Evolutionary conservation across 2,329 filamentous ascomycete species (phyloP).

Genomic region (Mariannaea sp.): DNA sequence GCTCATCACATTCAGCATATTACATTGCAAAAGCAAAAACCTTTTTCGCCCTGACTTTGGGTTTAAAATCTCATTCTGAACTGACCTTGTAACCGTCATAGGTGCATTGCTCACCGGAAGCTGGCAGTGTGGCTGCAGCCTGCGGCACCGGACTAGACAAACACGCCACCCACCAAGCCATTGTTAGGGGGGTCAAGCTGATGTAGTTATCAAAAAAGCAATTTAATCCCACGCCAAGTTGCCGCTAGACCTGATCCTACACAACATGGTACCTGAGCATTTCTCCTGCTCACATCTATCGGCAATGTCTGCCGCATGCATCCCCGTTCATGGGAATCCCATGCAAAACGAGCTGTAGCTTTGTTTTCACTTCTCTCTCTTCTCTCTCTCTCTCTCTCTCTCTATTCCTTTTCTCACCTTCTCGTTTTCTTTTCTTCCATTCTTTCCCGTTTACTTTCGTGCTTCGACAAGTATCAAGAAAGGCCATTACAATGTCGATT

Average conservation of each 20-base stretch:
- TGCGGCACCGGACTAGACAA: slow-evolving; percentile 1
- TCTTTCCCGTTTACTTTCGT: slow-evolving; percentile 3
- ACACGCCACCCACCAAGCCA: slow-evolving; percentile 12
- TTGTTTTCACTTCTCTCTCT: slow-evolving; percentile 5
- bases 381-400: neutral
- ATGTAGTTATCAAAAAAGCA: neutral
- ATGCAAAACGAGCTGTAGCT: slow-evolving; percentile 11
- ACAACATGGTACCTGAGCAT: neutral
- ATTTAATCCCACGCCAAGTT: neutral
- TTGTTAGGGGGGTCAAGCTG: neutral
- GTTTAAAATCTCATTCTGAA: too few relatives aligned
- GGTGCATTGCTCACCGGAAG: neutral
- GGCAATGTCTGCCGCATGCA: slow-evolving; percentile 3
- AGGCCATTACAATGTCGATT: slow-evolving; percentile 18
- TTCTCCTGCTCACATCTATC: neutral
- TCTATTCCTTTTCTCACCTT: slow-evolving; percentile 4
- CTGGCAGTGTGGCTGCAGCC: neutral
- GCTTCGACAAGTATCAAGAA: neutral
- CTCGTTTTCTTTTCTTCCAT: slow-evolving; percentile 1
- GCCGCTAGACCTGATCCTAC: neutral
- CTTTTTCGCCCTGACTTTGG: too few relatives aligned
- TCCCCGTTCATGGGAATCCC: slow-evolving; percentile 22
- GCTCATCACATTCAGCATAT: too few relatives aligned
- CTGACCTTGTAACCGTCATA: neutral
- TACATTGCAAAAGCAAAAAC: too few relatives aligned